Base-by-base conservation (phyloP, 805 yeast species). In the Soucietia sequanensis region DNA sequence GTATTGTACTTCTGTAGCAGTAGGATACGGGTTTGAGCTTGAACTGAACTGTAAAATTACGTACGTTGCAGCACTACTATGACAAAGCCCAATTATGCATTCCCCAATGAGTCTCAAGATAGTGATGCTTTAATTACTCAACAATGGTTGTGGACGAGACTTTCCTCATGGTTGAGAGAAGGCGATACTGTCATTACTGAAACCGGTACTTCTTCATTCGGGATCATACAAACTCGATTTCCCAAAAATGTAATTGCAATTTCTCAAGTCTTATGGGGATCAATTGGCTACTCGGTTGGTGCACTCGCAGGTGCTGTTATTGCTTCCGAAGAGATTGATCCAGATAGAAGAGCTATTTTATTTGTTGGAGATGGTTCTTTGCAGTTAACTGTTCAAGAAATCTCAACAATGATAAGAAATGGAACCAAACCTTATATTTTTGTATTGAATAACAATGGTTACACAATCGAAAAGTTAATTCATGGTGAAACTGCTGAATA, bases 41-140 rank as follows among this genome's bases (percentile, higher is more conserved):
- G 57, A 62, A 25, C 69, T 62, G 46, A 71, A 75, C 51, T 77
- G 80, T 38, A 52, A 58, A 47, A 73, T 66, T 21, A 75, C 70
- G 39, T 65, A 72, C 4, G 67, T 60, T 32, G 67, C 57, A 14
- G 72, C 78, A 3, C 71, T 58, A 30, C 72, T 56, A 39, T 75
- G 78, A 35, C 75, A 52, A 56, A 64, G 60, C 33, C 29, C 14
- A 46, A 41, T 17, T 45, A 44, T 30, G 42, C 46, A 6, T 42
- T 51, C 33, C 37, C 41, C 19, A 30, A 23, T 21, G 39, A 32
- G 8, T 27, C 15, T 7, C 32, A 35, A 22, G 23, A 37, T 10
- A 32, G 38, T 21, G 23, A 36, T 3, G 41, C 38, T n/a, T 30
- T 36, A 17, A 38, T 54, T 16, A 46, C 59, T 20, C 65, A 60